Conservation (phyloP, 73 alveolate genomes). For the Symbiodinium pilosum region DNA sequence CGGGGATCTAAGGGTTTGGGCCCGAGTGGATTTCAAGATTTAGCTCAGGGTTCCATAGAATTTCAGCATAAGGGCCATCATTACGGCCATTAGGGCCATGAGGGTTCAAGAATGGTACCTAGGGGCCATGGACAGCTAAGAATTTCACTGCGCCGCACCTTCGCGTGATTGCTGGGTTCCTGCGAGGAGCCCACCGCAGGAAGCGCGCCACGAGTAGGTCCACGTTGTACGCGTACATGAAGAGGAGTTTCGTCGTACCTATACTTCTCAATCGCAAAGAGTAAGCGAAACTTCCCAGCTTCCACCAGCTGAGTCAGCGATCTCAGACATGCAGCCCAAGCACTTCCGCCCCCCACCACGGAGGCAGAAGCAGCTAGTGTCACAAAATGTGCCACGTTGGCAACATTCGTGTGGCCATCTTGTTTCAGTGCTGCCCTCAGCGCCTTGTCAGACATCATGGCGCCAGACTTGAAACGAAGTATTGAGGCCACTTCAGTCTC, state of each 20-base stretch:
- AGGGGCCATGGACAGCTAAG: too few species aligned
- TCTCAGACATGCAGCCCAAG: not conserved
- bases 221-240: not conserved
- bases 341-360: not conserved
- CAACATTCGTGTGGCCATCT: not conserved
- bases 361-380: not conserved
- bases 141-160: too few species aligned
- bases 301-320: not conserved
- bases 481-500: not conserved
- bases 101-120: too few species aligned
- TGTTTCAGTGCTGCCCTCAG: not conserved
- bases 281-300: not conserved
- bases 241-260: conserved; percentile 41
- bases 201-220: not conserved
- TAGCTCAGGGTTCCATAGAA: too few species aligned
- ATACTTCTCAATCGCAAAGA: not conserved
- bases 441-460: conserved; percentile 17
- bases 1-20: too few species aligned
- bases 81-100: too few species aligned
- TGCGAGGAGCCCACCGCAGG: not conserved
- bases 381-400: not conserved
- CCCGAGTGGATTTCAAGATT: too few species aligned
- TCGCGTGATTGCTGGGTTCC: not conserved
- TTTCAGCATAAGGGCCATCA: too few species aligned
- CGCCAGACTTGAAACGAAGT: not conserved